Evolutionary conservation across 2,329 filamentous ascomycete genomes (phyloP), one percentile per base, ranked within the genome.

Genomic region (Rutstroemia sydowiana): DNA sequence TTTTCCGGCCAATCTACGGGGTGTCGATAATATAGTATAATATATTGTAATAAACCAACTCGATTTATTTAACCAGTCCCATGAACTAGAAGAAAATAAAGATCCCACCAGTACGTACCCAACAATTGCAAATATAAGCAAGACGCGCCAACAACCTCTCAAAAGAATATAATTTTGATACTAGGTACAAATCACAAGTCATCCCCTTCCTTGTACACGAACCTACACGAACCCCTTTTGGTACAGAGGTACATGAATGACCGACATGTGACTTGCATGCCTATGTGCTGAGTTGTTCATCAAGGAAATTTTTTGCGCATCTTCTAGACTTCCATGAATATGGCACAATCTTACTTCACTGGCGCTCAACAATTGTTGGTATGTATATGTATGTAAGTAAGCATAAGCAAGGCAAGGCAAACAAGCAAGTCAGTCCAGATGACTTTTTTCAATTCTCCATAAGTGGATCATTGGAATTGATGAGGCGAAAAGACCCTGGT

Each of bases 161-260:
- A 26, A 26, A 26, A 8, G 23, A 26, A n/a, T n/a, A n/a, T n/a
- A n/a, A n/a, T n/a, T n/a, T n/a, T n/a, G 23, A 26, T 26, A 26
- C 23, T 26, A 4, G 23, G 23, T 4, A 26, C 32, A 36, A 36
- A 13, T 9, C 45, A 14, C 16, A 41, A 21, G 21, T 16, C 32
- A 30, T 21, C 16, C 20, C 23, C 16, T 20, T 13, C n/a, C 16
- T 41, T 36, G 26, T 23, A 34, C 23, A 48, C 18, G 45, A 21
- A 48, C 13, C 45, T 48, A n/a, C n/a, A n/a, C n/a, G n/a, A 26
- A 26, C 23, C 36, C 45, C 45, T 16, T 48, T 48, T 48, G 28
- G 45, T 34, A 30, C 21, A 11, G 18, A 6, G 16, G 20, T 31
- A 37, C 40, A 45, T 45, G 48, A 36, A 16, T 30, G 18, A 21